Evolutionary conservation across 106 monocot genomes (phyloP).

Genomic region (Dioscorea dumetorum): DNA sequence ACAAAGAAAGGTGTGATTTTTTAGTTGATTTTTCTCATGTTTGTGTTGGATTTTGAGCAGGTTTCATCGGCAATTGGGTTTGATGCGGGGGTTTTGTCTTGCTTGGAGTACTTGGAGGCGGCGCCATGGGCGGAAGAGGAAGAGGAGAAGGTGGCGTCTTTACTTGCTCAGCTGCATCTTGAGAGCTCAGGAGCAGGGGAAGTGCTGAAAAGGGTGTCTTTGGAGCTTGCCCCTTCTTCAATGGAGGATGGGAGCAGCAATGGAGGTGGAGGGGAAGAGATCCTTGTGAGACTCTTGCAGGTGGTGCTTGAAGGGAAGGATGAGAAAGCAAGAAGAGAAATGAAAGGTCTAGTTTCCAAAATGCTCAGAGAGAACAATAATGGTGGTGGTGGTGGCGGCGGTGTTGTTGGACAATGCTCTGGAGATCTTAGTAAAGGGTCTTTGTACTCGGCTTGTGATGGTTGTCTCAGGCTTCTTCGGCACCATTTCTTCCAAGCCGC

Average conservation of each 20-base stretch:
- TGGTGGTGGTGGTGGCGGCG: neutral
- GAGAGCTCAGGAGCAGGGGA: slow-evolving; percentile 72
- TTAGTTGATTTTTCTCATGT: too few relatives aligned
- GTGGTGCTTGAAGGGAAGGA: slow-evolving; percentile 96
- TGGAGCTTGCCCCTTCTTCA: slow-evolving; percentile 29
- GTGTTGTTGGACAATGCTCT: neutral
- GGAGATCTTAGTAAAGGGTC: slow-evolving; percentile 73
- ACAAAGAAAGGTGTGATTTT: too few relatives aligned
- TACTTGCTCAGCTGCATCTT: slow-evolving; percentile 70
- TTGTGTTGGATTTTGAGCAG: slow-evolving; percentile 13
- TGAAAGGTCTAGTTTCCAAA: slow-evolving; percentile 91
- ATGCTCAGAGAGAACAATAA: slow-evolving; percentile 80
- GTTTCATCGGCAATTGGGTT: slow-evolving; percentile 76
- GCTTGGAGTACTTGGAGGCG: slow-evolving; percentile 91
- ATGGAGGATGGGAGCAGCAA: slow-evolving; percentile 15
- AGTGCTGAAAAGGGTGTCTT: slow-evolving; percentile 82
- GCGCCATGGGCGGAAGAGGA: slow-evolving; percentile 98
- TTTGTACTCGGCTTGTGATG: slow-evolving; percentile 68
- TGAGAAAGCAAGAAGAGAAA: slow-evolving; percentile 91
- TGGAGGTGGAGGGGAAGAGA: slow-evolving; percentile 43
- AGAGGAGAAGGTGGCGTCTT: slow-evolving; percentile 86
- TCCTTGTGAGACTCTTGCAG: slow-evolving; percentile 73
- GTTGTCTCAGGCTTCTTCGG: slow-evolving; percentile 54
- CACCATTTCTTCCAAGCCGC: slow-evolving; percentile 43
- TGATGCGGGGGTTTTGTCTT: slow-evolving; percentile 73